Percentiles rank a stretch among this genome's conserved stretches.
Evolutionary conservation across 139 green algal species (phyloP).

Genomic region (Diplosphaera chodatii): DNA sequence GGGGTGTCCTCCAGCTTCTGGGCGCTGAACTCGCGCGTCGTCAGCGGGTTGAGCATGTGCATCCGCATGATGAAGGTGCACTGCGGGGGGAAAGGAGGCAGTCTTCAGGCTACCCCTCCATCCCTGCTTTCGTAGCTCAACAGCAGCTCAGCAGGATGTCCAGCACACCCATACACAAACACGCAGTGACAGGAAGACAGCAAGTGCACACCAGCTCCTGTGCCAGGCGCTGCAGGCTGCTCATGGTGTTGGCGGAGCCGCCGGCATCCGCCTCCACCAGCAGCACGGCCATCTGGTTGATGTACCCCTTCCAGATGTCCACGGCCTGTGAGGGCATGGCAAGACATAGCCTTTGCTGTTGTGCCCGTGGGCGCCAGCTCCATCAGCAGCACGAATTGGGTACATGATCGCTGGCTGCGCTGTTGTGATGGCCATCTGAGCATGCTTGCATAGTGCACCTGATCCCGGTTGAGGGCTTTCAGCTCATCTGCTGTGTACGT

Average conservation of each 20-base stretch:
- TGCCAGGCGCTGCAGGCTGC: background rate
- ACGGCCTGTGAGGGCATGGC: no score
- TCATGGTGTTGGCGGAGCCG: background rate
- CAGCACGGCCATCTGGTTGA: conserved; percentile 27
- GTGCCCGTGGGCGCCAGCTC: no score
- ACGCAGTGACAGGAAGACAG: no score
- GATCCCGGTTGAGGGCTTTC: conserved; percentile 15
- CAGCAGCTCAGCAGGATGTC: no score
- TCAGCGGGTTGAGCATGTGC: conserved; percentile 1
- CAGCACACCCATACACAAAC: no score
- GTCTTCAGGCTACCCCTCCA: no score
- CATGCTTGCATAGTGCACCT: background rate
- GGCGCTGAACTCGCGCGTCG: background rate
- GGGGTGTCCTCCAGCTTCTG: background rate
- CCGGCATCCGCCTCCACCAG: conserved; percentile 16
- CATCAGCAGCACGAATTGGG: background rate
- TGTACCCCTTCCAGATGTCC: conserved; percentile 18
- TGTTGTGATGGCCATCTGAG: background rate
- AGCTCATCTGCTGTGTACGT: conserved; percentile 13
- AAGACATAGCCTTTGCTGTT: no score
- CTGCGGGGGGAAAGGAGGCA: background rate
- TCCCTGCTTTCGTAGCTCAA: no score
- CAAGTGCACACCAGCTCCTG: background rate
- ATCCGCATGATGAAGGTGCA: background rate
- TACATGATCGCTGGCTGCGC: background rate